Conservation (phyloP, 1,284 basidiomycete species). For the Cryptococcus sp. region DNA sequence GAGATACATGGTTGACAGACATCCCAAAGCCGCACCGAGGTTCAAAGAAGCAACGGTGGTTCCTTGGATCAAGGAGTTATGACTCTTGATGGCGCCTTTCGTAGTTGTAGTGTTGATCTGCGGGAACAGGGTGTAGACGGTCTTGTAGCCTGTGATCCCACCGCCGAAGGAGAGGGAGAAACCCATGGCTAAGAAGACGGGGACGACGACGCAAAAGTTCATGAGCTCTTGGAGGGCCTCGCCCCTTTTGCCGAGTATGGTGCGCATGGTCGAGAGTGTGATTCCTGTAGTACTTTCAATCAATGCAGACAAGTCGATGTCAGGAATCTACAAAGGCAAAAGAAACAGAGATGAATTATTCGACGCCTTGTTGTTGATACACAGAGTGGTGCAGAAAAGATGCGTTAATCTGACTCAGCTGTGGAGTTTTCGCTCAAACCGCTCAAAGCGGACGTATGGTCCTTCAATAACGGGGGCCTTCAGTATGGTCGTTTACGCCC, state of each 20-base stretch:
- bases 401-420: too few relatives aligned
- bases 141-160: slow-evolving; percentile 24
- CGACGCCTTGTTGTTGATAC: too few relatives aligned
- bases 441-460: too few relatives aligned
- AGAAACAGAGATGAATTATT: too few relatives aligned
- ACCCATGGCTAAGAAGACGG: slow-evolving; percentile 35
- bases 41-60: slow-evolving; percentile 42
- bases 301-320: too few relatives aligned
- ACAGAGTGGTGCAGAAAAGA: too few relatives aligned
- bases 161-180: slow-evolving; percentile 32
- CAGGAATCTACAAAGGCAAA: too few relatives aligned
- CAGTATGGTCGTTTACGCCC: background rate
- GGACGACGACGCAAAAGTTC: slow-evolving; percentile 32
- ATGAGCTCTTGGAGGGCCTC: slow-evolving; percentile 24
- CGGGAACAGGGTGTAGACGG: slow-evolving; percentile 29
- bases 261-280: background rate
- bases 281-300: too few relatives aligned
- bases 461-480: too few relatives aligned
- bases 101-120: slow-evolving; percentile 29
- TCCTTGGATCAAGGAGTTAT: slow-evolving; percentile 43
- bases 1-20: slow-evolving; percentile 42
- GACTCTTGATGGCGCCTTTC: slow-evolving; percentile 22
- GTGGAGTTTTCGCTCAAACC: too few relatives aligned
- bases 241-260: slow-evolving; percentile 11
- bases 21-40: slow-evolving; percentile 47